A percentile compares a stretch with the other conserved stretches of the same genome.
Evolutionary conservation across 2,329 filamentous ascomycete genomes (phyloP).

Genomic region (Fusarium oligoseptatum): DNA sequence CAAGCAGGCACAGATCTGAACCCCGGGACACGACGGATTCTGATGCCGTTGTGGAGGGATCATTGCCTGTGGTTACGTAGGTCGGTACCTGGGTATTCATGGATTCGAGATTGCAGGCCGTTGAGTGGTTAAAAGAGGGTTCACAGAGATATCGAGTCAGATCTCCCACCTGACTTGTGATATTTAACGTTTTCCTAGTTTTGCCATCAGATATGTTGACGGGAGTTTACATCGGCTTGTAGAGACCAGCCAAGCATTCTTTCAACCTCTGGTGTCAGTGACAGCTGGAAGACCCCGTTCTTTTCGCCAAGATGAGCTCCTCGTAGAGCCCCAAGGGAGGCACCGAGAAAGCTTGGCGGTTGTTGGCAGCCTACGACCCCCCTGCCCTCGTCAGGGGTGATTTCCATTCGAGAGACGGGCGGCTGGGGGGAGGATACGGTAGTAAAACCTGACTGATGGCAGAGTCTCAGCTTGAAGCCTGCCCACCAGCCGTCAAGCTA

Average conservation of each 20-base stretch:
- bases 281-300: neutral
- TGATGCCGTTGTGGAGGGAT: conserved; percentile 23
- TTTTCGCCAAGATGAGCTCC: conserved; percentile 7
- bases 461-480: conserved; percentile 30
- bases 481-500: conserved; percentile 28
- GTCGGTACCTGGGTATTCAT: neutral
- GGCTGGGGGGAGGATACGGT: neutral
- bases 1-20: conserved; percentile 22
- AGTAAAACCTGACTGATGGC: conserved; percentile 4
- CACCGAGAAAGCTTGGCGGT: conserved; percentile 15
- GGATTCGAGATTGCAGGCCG: neutral
- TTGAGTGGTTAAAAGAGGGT: neutral
- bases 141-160: neutral
- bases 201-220: neutral
- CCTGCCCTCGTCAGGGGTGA: conserved; percentile 31
- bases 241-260: neutral
- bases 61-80: conserved; percentile 27
- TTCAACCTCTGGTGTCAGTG: neutral
- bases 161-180: neutral
- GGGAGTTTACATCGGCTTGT: neutral
- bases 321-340: neutral
- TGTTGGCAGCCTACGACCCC: conserved; percentile 13
- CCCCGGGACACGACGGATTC: conserved; percentile 24
- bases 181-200: neutral
- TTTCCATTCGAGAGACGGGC: conserved; percentile 21